A percentile compares a stretch with the other conserved stretches of the same genome.
Conservation (phyloP, 257 asterid species). For the Primulina tabacum region DNA sequence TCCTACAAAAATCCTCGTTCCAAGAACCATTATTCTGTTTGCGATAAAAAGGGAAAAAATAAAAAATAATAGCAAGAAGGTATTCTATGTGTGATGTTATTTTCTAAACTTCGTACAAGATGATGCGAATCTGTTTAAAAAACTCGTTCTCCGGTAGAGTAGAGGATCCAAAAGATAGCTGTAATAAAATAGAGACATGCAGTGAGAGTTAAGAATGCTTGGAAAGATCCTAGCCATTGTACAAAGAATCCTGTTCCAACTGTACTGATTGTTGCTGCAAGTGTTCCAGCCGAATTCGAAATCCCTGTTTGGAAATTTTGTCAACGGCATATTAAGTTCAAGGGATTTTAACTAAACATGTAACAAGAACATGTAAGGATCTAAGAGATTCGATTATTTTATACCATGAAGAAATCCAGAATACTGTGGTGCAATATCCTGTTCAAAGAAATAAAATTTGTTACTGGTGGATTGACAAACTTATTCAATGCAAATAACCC, state of each 20-base stretch:
- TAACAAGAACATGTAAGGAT: neutral
- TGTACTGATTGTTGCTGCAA: constrained; percentile 89
- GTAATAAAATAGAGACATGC: constrained; percentile 83
- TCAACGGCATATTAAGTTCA: neutral
- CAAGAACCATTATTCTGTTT: neutral
- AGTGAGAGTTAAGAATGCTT: constrained; percentile 80
- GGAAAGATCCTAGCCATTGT: constrained; percentile 91
- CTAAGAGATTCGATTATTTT: neutral
- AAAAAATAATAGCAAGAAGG: too few relatives aligned
- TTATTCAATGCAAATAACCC: neutral
- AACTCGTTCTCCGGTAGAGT: constrained; percentile 86
- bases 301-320: constrained; percentile 44
- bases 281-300: constrained; percentile 89
- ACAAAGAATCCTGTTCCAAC: constrained; percentile 87
- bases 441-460: neutral
- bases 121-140: constrained; percentile 35
- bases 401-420: neutral
- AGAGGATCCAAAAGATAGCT: constrained; percentile 77
- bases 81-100: neutral
- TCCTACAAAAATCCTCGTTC: neutral
- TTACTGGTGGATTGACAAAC: neutral
- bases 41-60: too few relatives aligned
- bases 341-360: neutral
- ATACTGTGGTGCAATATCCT: neutral
- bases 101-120: neutral